phyloP scores from a whole-genome alignment of 148 eudicot species.

The Fagopyrum tataricum region DNA sequence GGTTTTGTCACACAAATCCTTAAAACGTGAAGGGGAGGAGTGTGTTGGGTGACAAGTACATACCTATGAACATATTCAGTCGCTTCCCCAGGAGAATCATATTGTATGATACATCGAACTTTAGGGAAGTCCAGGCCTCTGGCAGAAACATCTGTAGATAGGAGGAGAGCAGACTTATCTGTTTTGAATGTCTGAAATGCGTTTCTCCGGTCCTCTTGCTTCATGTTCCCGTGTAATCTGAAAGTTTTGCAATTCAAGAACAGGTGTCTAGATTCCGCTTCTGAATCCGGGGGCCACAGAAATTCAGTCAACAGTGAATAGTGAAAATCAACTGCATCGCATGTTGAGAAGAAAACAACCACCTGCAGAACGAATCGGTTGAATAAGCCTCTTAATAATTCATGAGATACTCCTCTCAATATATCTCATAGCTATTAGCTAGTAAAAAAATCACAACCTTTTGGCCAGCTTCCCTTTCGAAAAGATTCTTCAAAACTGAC shows the following conservation, averaged over 20 bases:
- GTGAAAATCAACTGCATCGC: slow-evolving; percentile 94
- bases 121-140: slow-evolving; percentile 95
- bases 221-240: slow-evolving; percentile 82
- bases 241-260: slow-evolving; percentile 66
- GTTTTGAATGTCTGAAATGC: slow-evolving; percentile 68
- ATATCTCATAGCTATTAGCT: neutral
- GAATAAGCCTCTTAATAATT: neutral
- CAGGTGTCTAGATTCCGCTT: slow-evolving; percentile 27
- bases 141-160: slow-evolving; percentile 89
- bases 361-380: slow-evolving; percentile 31
- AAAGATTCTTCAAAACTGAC: slow-evolving; percentile 78
- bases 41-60: slow-evolving; percentile 16
- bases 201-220: slow-evolving; percentile 75
- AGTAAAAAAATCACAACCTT: slow-evolving; percentile 45
- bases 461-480: slow-evolving; percentile 57
- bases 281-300: slow-evolving; percentile 33
- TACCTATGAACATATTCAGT: slow-evolving; percentile 98
- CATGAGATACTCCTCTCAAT: neutral
- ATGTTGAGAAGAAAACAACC: slow-evolving; percentile 94
- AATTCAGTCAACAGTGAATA: slow-evolving; percentile 59
- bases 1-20: no score
- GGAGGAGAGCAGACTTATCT: slow-evolving; percentile 83
- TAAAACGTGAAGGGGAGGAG: neutral
- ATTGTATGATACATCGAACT: slow-evolving; percentile 90
- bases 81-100: slow-evolving; percentile 98